Evolutionary conservation across 2,329 filamentous ascomycete genomes (phyloP), one percentile per base, ranked within the genome.

Genomic region (Colletotrichum camelliae): DNA sequence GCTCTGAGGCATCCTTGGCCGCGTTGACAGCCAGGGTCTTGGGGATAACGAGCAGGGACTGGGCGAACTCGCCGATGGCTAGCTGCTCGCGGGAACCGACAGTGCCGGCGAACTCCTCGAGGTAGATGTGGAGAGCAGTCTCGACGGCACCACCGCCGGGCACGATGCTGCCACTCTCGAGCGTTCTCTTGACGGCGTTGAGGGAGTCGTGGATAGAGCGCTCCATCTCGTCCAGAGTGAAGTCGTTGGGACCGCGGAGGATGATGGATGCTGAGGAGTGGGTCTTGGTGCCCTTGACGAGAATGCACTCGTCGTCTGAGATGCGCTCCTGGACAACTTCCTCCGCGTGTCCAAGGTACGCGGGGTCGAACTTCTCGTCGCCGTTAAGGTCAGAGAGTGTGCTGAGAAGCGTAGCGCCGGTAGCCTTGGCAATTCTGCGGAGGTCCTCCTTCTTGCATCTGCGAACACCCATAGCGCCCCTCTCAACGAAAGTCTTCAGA

Each of bases 361-460:
- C 96, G 27, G 95, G 88, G 80, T 99, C 97, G 81, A 98, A 99
- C 84, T 94, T 95, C 88, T 99, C 97, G 84, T 99, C 97, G 75
- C 97, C 97, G 83, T 99, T 98, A 78, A 99, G 89, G 84, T 99
- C 97, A 6, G 97, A 98, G 64, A 99, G 90, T 9, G 96, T 96
- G 89, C 94, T 96, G 80, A 99, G 92, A 74, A 99, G 89, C 21
- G 96, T 98, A 24, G 96, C 97, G 73, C 97, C 97, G 8, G 97
- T 98, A 7, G 97, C 97, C 88, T 94, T 98, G 75, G 97, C 97
- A 87, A 99, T 98, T 81, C 97, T 93, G 84, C 97, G 91, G 77
- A 99, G 89, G 82, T 99, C 97, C 88, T 99, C 97, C 91, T 99
- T 99, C 90, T 98, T 99, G 87, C 96, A 98, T 83, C 97, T 91